Evolutionary conservation across 108 stramenopile genomes (phyloP), one percentile per base, ranked within the genome.

Genomic region (Pinguiococcus pyrenoidosus): DNA sequence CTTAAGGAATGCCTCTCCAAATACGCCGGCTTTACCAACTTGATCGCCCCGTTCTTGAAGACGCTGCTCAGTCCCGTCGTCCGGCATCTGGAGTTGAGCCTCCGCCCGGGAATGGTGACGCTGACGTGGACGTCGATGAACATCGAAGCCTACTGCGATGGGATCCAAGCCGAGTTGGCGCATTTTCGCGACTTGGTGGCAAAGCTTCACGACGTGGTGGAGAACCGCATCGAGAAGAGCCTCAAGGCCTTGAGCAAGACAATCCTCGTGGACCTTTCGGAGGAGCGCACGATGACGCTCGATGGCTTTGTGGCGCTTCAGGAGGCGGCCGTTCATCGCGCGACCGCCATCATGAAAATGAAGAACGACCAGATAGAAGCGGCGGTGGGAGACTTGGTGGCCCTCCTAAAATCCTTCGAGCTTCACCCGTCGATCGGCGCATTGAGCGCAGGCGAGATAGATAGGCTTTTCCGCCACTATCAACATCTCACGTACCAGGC

Each of bases 81-180:
- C 0, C 25, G 56, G 22, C 51, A 58, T 10, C 27, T 72, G 2
- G 70, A 72, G 37, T 29, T 47, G 16, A 33, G 53, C 17, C 51
- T 77, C 5, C 56, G 76, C 2, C 76, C 76, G 29, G 76, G 73
- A 1, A 57, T 74, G 71, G 44, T 75, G 29, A 51, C 68, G 17
- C 62, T 77, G 1, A 77, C 76, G 4, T 77, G 76, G 76, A 77
- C 73, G 26, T 63, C 63, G n/a, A 66, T 77, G 73, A 77, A 77
- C 71, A 75, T 77, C 48, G 67, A 60, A 1, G 18, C 48, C 2
- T 77, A 69, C 29, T 63, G 56, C 37, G 46, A 16, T 27, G 50
- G 55, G 18, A 32, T 66, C 2, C 61, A 62, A n/a, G 29, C 43
- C 4, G 68, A 43, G 0, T 49, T 77, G 24, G 22, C 17, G 21